These are phyloP conservation scores for Physcia stellaris DNA, from an alignment of 495 filamentous ascomycete species.

Conservation along the genomic window DNA sequence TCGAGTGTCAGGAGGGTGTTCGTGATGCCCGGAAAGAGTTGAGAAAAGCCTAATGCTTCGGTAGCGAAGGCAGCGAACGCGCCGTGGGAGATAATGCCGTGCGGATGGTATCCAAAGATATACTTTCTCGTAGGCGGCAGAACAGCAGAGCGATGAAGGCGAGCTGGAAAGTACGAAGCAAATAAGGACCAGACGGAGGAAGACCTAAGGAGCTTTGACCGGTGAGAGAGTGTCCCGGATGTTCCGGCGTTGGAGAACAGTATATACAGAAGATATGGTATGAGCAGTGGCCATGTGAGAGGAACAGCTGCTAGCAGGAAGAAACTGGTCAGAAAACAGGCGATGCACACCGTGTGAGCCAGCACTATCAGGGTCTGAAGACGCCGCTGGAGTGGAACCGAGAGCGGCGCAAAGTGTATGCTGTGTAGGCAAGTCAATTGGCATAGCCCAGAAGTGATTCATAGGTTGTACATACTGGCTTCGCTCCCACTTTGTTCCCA, in stretches of 20 bases:
- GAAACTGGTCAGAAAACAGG: conserved; percentile 61
- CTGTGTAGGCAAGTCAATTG: conserved; percentile 21
- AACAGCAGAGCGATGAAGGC: conserved; percentile 64
- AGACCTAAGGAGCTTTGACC: conserved; percentile 59
- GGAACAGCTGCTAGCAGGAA: conserved; percentile 87
- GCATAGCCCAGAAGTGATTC: neutral
- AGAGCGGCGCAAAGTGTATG: conserved; percentile 76
- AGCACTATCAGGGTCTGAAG: conserved; percentile 81
- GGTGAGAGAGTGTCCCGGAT: conserved; percentile 58
- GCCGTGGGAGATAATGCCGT: conserved; percentile 92
- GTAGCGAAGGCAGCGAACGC: conserved; percentile 89
- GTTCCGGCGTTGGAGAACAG: conserved; percentile 63
- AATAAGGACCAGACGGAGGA: conserved; percentile 78
- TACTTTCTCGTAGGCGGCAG: conserved; percentile 81
- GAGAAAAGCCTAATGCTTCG: conserved; percentile 75
- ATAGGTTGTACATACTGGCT: conserved; percentile 14
- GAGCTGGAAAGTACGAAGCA: conserved; percentile 81
- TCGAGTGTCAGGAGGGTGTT: conserved; percentile 82
- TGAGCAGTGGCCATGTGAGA: conserved; percentile 74
- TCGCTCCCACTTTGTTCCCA: conserved; percentile 18
- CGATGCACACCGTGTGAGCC: conserved; percentile 71
- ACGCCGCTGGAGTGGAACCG: conserved; percentile 71
- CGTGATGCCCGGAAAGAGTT: conserved; percentile 89
- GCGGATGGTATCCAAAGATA: conserved; percentile 95
- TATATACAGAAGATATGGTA: conserved; percentile 80